A percentile compares a stretch with the other conserved stretches of the same genome.
Evolutionary conservation across 2,329 filamentous ascomycete genomes (phyloP).

Genomic region (Leptographium radiaticola): DNA sequence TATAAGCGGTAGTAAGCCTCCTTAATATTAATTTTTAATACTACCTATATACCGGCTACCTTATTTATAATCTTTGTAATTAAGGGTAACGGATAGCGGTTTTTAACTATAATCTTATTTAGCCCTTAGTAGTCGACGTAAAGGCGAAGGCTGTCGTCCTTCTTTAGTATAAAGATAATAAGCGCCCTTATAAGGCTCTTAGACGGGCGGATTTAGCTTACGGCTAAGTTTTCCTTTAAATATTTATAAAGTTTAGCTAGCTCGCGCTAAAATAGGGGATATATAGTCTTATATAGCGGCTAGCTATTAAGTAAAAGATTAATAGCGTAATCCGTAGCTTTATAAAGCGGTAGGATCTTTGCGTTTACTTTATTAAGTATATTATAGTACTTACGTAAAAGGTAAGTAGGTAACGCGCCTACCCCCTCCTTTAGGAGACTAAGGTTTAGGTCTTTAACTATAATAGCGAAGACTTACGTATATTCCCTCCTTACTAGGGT

Average conservation of each 20-base stretch:
- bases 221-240: neutral
- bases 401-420: neutral
- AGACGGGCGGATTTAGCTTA: neutral
- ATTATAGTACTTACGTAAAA: neutral
- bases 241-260: neutral
- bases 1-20: neutral
- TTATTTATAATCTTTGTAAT: neutral
- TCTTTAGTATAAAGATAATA: constrained; percentile 6
- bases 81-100: neutral
- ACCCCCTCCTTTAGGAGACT: too few species aligned
- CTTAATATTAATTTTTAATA: neutral
- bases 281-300: neutral
- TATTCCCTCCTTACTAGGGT: neutral
- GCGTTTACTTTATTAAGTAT: neutral
- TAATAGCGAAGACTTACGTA: neutral
- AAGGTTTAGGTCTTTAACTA: neutral
- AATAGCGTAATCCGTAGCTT: neutral
- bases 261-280: neutral
- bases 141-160: neutral
- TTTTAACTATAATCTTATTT: neutral
- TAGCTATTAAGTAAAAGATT: neutral
- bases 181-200: neutral
- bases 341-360: neutral
- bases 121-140: neutral
- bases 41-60: neutral